Percentiles rank a stretch among this genome's conserved stretches.
phyloP scores from a whole-genome alignment of 192 early-diverging fungal genomes.

The Blastocladiella britannica region DNA sequence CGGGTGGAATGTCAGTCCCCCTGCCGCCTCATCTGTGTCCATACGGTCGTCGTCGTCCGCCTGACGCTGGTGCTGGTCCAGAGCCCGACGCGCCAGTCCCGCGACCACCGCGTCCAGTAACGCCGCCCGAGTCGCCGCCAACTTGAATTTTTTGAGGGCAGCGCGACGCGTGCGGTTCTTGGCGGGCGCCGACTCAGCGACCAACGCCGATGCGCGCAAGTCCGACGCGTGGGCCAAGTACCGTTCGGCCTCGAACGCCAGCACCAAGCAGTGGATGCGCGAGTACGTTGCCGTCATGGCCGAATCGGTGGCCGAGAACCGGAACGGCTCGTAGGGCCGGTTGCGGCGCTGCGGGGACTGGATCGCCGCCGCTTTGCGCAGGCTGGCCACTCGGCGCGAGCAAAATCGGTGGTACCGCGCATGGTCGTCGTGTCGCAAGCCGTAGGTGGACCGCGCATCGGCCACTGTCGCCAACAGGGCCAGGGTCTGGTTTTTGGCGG shows the following conservation, averaged over 20 bases:
- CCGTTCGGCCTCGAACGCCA: slow-evolving; percentile 50
- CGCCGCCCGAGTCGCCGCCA: slow-evolving; percentile 29
- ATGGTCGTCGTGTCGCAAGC: slow-evolving; percentile 61
- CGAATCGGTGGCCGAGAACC: slow-evolving; percentile 22
- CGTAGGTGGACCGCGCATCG: slow-evolving; percentile 52
- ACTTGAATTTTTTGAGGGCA: slow-evolving; percentile 34
- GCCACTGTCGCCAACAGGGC: slow-evolving; percentile 20
- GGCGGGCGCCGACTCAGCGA: slow-evolving; percentile 6
- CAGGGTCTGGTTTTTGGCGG: background rate
- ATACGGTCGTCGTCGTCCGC: background rate
- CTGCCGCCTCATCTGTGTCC: too few relatives aligned
- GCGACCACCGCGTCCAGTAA: slow-evolving; percentile 10
- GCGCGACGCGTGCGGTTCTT: slow-evolving; percentile 47
- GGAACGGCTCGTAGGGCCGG: slow-evolving; percentile 19
- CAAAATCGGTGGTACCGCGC: slow-evolving; percentile 52
- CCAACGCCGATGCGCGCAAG: slow-evolving; percentile 28
- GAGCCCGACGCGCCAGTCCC: background rate
- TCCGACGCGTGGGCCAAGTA: slow-evolving; percentile 62
- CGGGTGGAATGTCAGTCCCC: background rate
- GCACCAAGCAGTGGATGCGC: slow-evolving; percentile 27
- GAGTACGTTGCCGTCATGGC: too few relatives aligned
- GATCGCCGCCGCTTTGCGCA: slow-evolving; percentile 29
- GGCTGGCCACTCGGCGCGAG: slow-evolving; percentile 32
- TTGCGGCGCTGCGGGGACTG: slow-evolving; percentile 25
- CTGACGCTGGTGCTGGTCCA: background rate